These are phyloP conservation scores for Arthromyces matolae DNA, from an alignment of 768 basidiomycete species.

Conservation along the genomic window DNA sequence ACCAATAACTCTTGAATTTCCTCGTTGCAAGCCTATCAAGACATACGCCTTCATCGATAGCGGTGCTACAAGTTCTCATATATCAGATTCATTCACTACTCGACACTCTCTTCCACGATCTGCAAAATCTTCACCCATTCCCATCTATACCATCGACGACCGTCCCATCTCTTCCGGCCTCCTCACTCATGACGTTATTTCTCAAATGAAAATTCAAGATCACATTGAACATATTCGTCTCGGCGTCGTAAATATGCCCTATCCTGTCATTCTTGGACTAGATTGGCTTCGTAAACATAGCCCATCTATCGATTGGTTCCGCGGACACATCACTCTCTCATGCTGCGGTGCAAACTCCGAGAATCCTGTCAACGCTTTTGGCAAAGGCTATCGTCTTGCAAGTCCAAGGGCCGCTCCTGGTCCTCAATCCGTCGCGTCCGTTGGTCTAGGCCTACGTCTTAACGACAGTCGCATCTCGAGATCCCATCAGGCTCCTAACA, in stretches of 20 bases:
- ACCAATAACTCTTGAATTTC: conserved; percentile 25
- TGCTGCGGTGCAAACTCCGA: conserved; percentile 24
- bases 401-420: conserved; percentile 9
- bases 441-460: conserved; percentile 30
- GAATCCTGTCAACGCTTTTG: conserved; percentile 15
- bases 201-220: conserved; percentile 21
- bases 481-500: conserved; percentile 5
- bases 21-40: conserved; percentile 25
- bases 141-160: conserved; percentile 35
- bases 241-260: conserved; percentile 28
- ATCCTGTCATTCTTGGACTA: conserved; percentile 34
- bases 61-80: conserved; percentile 33
- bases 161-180: conserved; percentile 36
- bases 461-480: conserved; percentile 8
- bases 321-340: conserved; percentile 18
- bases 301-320: conserved; percentile 32
- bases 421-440: conserved; percentile 13
- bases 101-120: conserved; percentile 30
- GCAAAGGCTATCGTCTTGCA: conserved; percentile 24
- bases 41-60: conserved; percentile 36
- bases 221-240: conserved; percentile 30
- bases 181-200: conserved; percentile 34
- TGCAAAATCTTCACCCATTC: conserved; percentile 27
- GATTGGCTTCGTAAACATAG: conserved; percentile 36
- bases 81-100: conserved; percentile 30